These are phyloP conservation scores for Dinochytrium kinnereticum DNA, from an alignment of 371 early-diverging fungal species.

Conservation along the genomic window DNA sequence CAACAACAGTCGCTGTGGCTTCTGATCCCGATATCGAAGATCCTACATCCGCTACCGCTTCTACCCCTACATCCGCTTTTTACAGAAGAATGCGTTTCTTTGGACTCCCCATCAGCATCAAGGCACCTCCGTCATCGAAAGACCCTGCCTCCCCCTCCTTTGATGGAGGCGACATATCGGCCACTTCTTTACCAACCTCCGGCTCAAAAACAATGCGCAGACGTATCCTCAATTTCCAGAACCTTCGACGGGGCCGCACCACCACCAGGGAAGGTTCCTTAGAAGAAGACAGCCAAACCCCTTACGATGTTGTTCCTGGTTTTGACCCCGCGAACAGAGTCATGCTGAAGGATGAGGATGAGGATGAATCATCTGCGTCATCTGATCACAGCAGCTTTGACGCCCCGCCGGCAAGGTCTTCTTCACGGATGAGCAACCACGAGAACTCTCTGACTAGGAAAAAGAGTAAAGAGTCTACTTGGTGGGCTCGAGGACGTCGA, in stretches of 20 bases:
- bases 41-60: background rate
- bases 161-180: no score
- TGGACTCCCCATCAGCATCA: background rate
- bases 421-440: background rate
- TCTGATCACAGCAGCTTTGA: background rate
- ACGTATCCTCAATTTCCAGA: background rate
- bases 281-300: background rate
- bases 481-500: background rate
- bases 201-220: background rate
- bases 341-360: background rate
- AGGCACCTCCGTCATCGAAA: background rate
- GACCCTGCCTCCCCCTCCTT: background rate
- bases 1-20: no score
- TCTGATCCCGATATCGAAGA: no score
- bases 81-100: background rate
- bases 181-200: background rate
- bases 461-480: background rate
- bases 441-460: background rate
- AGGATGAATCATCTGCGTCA: background rate
- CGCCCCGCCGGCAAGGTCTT: background rate
- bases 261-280: background rate
- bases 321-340: conserved; percentile 1
- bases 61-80: background rate
- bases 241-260: background rate
- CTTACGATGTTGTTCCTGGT: background rate